These are phyloP conservation scores for Mycena rosella DNA, from an alignment of 768 basidiomycete genomes.

Conservation along the genomic window DNA sequence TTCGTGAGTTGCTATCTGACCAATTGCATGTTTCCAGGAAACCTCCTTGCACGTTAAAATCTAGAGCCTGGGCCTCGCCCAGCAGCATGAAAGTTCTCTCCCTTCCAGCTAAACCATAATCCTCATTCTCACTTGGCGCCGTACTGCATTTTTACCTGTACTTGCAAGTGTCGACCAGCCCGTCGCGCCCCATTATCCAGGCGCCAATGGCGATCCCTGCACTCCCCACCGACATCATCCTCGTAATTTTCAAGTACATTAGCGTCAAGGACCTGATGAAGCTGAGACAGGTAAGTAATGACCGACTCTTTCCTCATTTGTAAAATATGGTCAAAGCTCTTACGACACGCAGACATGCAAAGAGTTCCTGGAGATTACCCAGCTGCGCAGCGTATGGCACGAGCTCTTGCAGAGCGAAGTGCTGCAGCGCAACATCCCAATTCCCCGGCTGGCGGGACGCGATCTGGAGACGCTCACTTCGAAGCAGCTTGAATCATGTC, in stretches of 20 bases:
- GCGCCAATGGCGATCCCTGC: constrained; percentile 32
- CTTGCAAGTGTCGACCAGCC: constrained; percentile 41
- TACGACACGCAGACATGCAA: constrained; percentile 60
- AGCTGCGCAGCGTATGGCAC: constrained; percentile 65
- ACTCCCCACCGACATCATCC: constrained; percentile 64
- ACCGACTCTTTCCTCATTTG: background rate
- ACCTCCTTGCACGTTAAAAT: constrained; percentile 7
- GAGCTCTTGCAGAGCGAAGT: constrained; percentile 57
- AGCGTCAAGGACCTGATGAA: constrained; percentile 56
- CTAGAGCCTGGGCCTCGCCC: background rate
- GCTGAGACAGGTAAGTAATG: constrained; percentile 64
- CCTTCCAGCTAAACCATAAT: constrained; percentile 7
- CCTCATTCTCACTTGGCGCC: background rate
- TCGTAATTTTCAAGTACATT: constrained; percentile 58
- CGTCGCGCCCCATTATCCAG: background rate
- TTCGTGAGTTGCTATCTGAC: constrained; percentile 2
- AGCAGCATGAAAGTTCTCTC: background rate
- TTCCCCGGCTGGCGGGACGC: constrained; percentile 53
- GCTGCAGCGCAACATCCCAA: constrained; percentile 58
- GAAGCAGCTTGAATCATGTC: constrained; percentile 58
- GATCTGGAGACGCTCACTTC: constrained; percentile 53
- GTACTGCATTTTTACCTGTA: constrained; percentile 28
- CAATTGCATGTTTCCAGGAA: constrained; percentile 4
- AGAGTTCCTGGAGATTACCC: constrained; percentile 55
- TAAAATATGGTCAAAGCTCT: constrained; percentile 3